Evolutionary conservation across 164 flowering plant species (phyloP), one percentile per base, ranked within the genome.

Genomic region (Nelumbo lutea): DNA sequence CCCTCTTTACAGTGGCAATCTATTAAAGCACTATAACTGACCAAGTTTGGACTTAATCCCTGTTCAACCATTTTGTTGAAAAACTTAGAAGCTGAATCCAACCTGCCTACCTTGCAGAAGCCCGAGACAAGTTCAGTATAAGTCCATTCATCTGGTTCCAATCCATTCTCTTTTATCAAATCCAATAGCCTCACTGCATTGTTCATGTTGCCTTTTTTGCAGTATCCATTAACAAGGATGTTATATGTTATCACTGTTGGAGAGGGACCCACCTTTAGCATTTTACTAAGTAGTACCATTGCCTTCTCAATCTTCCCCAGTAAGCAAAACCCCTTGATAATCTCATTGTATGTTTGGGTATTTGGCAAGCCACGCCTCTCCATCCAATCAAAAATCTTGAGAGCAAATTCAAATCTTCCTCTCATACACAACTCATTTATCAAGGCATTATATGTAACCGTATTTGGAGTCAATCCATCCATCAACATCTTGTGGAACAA

Each of bases 81-180:
- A 48, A 83, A 43, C 38, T 63, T 65, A 14, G 74, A 71, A 52
- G 91, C 93, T 2, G n/a, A 48, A 10, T 83, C 91, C 72, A 85
- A 68, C 70, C 82, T 80, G 6, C 86, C 85, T 59, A 75, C 61
- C 75, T 81, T 83, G 84, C 87, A 88, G 66, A 85, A 84, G 45
- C 96, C 97, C 53, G 84, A 79, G 73, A 90, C 77, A 70, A 90
- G 87, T 74, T 86, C 89, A 14, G 89, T 72, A 63, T 82, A 88
- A 10, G 96, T 90, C 82, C 83, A 84, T 58, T 79, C 87, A 87
- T 92, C 90, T 41, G 96, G 96, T 66, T 76, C 72, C 74, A 82
- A 88, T 73, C 80, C 81, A 79, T 74, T 79, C 70, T 68, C 87
- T 76, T 82, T 87, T 96, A 92, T 90, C 73, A 88, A 68, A 69